phyloP scores from a whole-genome alignment of 2,329 filamentous ascomycete genomes.

The Capronia coronata region DNA sequence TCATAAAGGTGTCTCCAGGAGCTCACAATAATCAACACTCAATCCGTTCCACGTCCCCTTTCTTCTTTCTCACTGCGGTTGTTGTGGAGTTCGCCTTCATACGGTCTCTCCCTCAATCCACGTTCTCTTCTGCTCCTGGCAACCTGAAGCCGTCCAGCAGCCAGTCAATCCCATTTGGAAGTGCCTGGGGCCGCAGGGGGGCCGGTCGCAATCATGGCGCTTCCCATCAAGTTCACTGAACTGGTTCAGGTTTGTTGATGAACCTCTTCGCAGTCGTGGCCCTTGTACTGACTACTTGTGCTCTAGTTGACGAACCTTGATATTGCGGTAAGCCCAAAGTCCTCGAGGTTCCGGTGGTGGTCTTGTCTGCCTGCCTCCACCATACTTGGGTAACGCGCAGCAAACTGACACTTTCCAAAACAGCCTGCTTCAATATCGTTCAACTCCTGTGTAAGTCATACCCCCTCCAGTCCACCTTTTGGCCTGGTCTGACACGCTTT shows the following conservation, averaged over 20 bases:
- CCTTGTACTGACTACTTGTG: constrained; percentile 33
- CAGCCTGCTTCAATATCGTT: constrained; percentile 71
- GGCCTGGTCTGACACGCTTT: constrained; percentile 25
- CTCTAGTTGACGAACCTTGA: constrained; percentile 48
- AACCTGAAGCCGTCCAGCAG: constrained; percentile 7
- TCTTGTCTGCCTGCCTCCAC: constrained; percentile 25
- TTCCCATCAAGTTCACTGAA: constrained; percentile 92
- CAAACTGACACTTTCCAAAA: constrained; percentile 30
- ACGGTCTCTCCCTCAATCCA: constrained; percentile 13
- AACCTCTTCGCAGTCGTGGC: background rate
- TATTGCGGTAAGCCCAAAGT: constrained; percentile 46
- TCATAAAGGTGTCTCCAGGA: constrained; percentile 23
- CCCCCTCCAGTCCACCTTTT: constrained; percentile 4
- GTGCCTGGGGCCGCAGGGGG: constrained; percentile 28
- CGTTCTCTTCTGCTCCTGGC: constrained; percentile 18
- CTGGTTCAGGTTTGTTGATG: constrained; percentile 61
- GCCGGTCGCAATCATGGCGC: constrained; percentile 45
- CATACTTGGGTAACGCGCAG: constrained; percentile 13
- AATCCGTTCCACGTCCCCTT: constrained; percentile 5
- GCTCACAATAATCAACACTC: constrained; percentile 20
- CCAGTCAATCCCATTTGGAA: constrained; percentile 11
- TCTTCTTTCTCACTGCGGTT: constrained; percentile 9
- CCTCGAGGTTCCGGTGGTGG: constrained; percentile 5
- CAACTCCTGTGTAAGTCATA: constrained; percentile 68
- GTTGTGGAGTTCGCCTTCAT: constrained; percentile 14